Evolutionary conservation across 768 basidiomycete genomes (phyloP).

Genomic region (Collybiopsis luxurians): DNA sequence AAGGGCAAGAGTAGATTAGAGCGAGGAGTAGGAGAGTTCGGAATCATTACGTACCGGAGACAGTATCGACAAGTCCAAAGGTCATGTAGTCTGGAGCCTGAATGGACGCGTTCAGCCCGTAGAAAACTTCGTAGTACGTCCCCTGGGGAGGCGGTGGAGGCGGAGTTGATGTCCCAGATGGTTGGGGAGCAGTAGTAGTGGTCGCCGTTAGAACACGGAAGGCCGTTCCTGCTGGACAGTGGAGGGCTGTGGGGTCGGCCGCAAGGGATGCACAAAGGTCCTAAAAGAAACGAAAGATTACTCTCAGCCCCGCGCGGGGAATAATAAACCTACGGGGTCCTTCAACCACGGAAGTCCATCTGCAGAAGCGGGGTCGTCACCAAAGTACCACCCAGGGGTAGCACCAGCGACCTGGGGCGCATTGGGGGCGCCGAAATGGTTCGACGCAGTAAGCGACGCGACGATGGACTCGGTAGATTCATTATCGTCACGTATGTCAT

Average conservation of each 20-base stretch:
- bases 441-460: constrained; percentile 12
- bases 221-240: constrained; percentile 17
- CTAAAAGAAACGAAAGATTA: background rate
- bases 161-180: too few species aligned
- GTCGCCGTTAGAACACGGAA: too few species aligned
- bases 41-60: too few species aligned
- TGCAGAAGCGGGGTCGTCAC: constrained; percentile 12
- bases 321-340: background rate
- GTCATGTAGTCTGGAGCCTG: constrained; percentile 32
- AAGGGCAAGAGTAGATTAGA: too few species aligned
- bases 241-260: background rate
- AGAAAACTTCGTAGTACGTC: constrained; percentile 15
- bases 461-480: constrained; percentile 2
- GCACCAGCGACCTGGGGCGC: constrained; percentile 28
- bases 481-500: background rate
- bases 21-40: too few species aligned
- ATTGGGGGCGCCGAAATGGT: constrained; percentile 31
- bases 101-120: constrained; percentile 26
- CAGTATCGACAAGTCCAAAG: constrained; percentile 31
- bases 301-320: background rate
- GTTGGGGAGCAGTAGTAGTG: too few species aligned
- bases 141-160: too few species aligned
- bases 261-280: constrained; percentile 22
- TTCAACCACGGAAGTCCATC: constrained; percentile 1
- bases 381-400: constrained; percentile 38